These are phyloP conservation scores for Bondarzewia mesenterica DNA, from an alignment of 1,284 basidiomycete genomes.

Conservation along the genomic window DNA sequence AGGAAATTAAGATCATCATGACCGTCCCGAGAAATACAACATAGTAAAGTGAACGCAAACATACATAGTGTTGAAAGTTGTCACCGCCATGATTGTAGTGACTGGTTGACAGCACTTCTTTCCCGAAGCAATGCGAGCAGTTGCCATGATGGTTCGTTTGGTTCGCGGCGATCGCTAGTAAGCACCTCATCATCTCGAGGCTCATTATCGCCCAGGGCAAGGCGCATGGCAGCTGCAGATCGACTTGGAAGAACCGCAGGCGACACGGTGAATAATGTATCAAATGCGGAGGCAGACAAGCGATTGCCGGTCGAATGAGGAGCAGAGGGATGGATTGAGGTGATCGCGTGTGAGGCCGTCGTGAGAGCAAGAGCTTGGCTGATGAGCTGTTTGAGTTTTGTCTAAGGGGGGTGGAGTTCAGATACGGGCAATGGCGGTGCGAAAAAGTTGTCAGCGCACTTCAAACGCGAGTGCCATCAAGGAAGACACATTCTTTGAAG, in stretches of 20 bases:
- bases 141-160: constrained; percentile 64
- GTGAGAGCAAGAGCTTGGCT: constrained; percentile 71
- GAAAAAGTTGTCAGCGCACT: constrained; percentile 27
- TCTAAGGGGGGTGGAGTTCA: constrained; percentile 30
- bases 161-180: constrained; percentile 51
- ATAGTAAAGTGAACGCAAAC: too few species aligned
- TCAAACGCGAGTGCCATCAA: constrained; percentile 73
- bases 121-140: constrained; percentile 67
- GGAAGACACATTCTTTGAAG: constrained; percentile 53
- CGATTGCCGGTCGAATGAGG: constrained; percentile 39
- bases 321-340: constrained; percentile 63
- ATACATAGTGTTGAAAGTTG: constrained; percentile 4
- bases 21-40: too few species aligned
- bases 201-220: constrained; percentile 54
- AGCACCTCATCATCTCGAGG: constrained; percentile 43
- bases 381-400: constrained; percentile 75
- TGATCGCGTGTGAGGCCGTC: constrained; percentile 64
- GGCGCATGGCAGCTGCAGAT: constrained; percentile 64
- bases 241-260: constrained; percentile 71
- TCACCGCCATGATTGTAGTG: constrained; percentile 27
- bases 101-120: constrained; percentile 64
- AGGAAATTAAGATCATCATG: too few species aligned
- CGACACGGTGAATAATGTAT: constrained; percentile 67
- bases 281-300: constrained; percentile 60
- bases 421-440: neutral